Evolutionary conservation across 352 stramenopile species (phyloP).

Genomic region (Globisporangium yorkense): DNA sequence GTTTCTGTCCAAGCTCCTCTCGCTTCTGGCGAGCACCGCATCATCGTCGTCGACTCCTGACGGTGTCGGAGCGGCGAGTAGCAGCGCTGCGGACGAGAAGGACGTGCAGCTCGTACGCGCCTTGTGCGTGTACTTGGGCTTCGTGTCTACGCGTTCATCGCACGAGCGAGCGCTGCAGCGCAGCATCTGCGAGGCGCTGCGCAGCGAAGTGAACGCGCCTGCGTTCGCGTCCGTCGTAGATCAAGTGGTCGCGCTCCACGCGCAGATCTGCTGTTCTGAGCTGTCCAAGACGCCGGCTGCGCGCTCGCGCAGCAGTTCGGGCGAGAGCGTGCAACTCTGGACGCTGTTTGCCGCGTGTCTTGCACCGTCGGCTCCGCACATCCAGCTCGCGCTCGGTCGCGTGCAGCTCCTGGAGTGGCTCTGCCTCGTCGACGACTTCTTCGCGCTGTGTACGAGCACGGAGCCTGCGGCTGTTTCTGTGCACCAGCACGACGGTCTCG

Average conservation of each 20-base stretch:
- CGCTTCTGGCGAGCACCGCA: slow-evolving; percentile 16
- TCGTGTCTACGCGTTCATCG: slow-evolving; percentile 27
- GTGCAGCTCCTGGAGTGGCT: slow-evolving; percentile 9
- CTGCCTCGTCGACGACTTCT: slow-evolving; percentile 13
- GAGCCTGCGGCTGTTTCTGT: not conserved
- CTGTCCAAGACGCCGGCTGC: not conserved
- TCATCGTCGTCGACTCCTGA: no score
- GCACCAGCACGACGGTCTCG: not conserved
- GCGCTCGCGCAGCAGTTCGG: not conserved
- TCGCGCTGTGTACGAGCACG: not conserved
- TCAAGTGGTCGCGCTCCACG: slow-evolving; percentile 15
- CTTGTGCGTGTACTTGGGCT: slow-evolving; percentile 50
- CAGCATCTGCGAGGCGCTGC: slow-evolving; percentile 37
- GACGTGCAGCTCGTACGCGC: slow-evolving; percentile 29
- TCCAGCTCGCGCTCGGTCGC: slow-evolving; percentile 1
- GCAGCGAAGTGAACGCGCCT: slow-evolving; percentile 25
- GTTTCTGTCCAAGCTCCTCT: slow-evolving; percentile 49
- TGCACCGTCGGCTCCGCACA: slow-evolving; percentile 1
- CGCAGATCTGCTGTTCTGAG: slow-evolving; percentile 12
- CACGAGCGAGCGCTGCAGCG: slow-evolving; percentile 15
- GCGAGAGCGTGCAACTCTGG: slow-evolving; percentile 26
- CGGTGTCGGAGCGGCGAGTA: no score
- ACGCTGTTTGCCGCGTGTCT: slow-evolving; percentile 16
- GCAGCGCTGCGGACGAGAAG: not conserved
- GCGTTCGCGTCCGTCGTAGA: slow-evolving; percentile 15